Evolutionary conservation across 2,329 filamentous ascomycete genomes (phyloP), one percentile per base, ranked within the genome.

Genomic region (Penicillium sp.): DNA sequence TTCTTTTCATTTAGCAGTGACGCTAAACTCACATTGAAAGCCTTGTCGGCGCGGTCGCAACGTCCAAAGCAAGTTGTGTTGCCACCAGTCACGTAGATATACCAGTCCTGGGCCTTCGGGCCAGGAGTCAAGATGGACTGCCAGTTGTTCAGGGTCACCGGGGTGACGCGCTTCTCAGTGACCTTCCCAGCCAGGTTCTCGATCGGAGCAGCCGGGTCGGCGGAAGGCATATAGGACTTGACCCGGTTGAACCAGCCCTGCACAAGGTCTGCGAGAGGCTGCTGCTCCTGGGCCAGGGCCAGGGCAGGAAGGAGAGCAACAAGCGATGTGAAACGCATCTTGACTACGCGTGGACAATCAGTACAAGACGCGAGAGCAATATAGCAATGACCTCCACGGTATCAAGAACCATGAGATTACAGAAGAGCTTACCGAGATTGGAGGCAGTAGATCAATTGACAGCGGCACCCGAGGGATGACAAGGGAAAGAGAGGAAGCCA

Each of bases 1-100:
- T 2, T 6, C n/a, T 27, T 11, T 27, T 5, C 11, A n/a, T n/a
- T 27, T 5, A 11, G 27, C 30, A 30, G 27, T 22, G 14, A 11
- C 9, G 36, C 12, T 29, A n/a, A 32, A 52, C 65, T 55, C 59
- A 71, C 68, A 47, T 71, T 69, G 60, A 68, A 73, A 5, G 74
- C 74, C 52, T 69, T 68, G 36, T 79, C 74, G 9, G 73, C 69
- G 30, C 63, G 65, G 18, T 55, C 69, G 59, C 79, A 82, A 44
- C 71, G 62, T 45, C 77, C 78, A 51, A 72, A 79, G 65, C 79
- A 82, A 25, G 76, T 79, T 60, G 73, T 74, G 65, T 82, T 82
- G 30, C 76, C 78, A 42, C 79, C 79, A 4, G 76, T 80, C 30
- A 79, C 60, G 56, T 70, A 80, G 35, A 82, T 59, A 48, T 79